phyloP scores from a whole-genome alignment of 1,284 basidiomycete species.

The Athelia psychrophila region DNA sequence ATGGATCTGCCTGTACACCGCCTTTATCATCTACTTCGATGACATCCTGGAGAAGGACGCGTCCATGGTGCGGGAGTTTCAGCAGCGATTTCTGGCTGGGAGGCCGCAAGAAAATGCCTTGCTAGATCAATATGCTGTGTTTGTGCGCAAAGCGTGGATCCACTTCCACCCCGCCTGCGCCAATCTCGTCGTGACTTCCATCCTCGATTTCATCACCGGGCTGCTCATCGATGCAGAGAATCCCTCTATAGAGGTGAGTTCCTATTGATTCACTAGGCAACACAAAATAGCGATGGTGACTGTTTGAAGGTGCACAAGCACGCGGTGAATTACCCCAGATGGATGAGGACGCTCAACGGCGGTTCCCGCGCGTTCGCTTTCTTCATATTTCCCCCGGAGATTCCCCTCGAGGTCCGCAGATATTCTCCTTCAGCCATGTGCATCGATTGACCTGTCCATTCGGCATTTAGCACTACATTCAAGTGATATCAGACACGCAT shows the following conservation, averaged over 20 bases:
- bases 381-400: slow-evolving; percentile 23
- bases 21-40: slow-evolving; percentile 22
- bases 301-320: slow-evolving; percentile 7
- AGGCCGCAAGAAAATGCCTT: slow-evolving; percentile 18
- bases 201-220: slow-evolving; percentile 21
- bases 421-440: no score
- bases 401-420: slow-evolving; percentile 14
- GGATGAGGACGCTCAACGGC: slow-evolving; percentile 26
- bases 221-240: slow-evolving; percentile 27
- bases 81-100: slow-evolving; percentile 18
- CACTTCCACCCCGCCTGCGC: slow-evolving; percentile 18
- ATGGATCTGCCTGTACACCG: slow-evolving; percentile 30
- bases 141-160: slow-evolving; percentile 16
- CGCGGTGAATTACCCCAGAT: slow-evolving; percentile 23
- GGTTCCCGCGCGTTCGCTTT: slow-evolving; percentile 21
- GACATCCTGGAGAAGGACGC: slow-evolving; percentile 20
- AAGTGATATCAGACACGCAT: slow-evolving; percentile 28
- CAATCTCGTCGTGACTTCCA: slow-evolving; percentile 26
- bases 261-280: neutral
- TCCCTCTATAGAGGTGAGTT: slow-evolving; percentile 15
- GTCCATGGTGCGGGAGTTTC: slow-evolving; percentile 20
- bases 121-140: slow-evolving; percentile 24
- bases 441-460: no score
- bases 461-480: slow-evolving; percentile 21
- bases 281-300: neutral